Evolutionary conservation across 148 eudicot genomes (phyloP), one percentile per base, ranked within the genome.

Genomic region (Spergularia bocconei): DNA sequence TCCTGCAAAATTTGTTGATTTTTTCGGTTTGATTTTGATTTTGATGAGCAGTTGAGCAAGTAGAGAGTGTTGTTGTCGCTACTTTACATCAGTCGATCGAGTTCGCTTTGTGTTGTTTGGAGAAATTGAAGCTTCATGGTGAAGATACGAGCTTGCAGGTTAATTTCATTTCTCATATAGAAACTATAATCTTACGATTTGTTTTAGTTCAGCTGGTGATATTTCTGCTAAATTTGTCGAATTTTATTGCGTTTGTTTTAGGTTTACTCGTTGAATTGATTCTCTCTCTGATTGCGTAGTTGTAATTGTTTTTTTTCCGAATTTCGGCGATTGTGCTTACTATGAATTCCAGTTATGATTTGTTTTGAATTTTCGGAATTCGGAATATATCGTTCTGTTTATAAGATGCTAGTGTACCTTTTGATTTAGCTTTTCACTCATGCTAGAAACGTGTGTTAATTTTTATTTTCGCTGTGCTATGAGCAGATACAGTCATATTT

Each of bases 131-230:
- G 17, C 7, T 76, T 38, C 71, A 58, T 20, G 61, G 80, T 51
- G 99, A 92, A 53, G 94, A 91, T 68, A 78, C 76, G 51, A 88
- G 78, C 72, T 72, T 89, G 77, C 99, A 91, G 98, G 99, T 95
- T 72, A 75, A 83, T 82, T 44, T 66, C 15, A 53, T 52, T 14
- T 29, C 36, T 29, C 29, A 21, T 53, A 5, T n/a, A 50, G 44
- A 16, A 17, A 33, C 3, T 38, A 19, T 29, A 29, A 29, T 38
- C 4, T 2, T 39, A 15, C 48, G 8, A 6, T 39, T 39, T 39
- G 6, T 39, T 39, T 39, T 39, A 39, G 44, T 39, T 39, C 6
- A 44, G 48, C 36, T 29, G 36, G 36, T 0, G 36, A 29, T 2
- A 0, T 29, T 29, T 29, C 36, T 29, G 36, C 36, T 2, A 29